A percentile compares a stretch with the other conserved stretches of the same genome.
These are phyloP conservation scores for Lepidium sativum DNA, from an alignment of 345 rosid species.

Conservation along the genomic window DNA sequence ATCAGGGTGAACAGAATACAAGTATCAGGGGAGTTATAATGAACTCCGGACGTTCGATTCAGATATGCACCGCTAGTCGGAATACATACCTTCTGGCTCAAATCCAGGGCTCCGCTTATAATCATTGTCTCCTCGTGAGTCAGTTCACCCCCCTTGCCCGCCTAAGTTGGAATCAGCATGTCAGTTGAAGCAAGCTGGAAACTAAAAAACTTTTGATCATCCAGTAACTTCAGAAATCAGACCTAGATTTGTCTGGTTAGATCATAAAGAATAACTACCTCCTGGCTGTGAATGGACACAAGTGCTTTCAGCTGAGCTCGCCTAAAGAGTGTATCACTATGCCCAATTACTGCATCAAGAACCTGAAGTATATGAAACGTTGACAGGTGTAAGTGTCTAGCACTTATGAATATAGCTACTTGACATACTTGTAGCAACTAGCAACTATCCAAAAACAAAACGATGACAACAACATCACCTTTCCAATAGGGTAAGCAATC, in stretches of 20 bases:
- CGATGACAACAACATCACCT: conserved; percentile 32
- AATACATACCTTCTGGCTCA: conserved; percentile 70
- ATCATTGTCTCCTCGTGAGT: conserved; percentile 95
- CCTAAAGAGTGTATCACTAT: conserved; percentile 58
- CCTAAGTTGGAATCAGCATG: conserved; percentile 41
- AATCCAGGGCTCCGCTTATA: conserved; percentile 93
- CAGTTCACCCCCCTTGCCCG: conserved; percentile 98
- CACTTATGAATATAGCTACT: conserved; percentile 4
- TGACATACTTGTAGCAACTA: background rate
- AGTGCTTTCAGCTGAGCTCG: conserved; percentile 83
- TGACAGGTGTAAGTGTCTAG: background rate
- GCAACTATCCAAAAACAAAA: conserved; percentile 2
- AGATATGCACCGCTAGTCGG: background rate
- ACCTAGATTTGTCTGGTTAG: background rate
- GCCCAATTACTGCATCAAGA: conserved; percentile 68
- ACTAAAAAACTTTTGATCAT: background rate
- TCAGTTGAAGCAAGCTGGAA: conserved; percentile 23
- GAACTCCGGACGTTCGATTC: background rate
- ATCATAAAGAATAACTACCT: conserved; percentile 37
- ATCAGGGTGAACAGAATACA: background rate
- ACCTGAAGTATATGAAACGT: conserved; percentile 34
- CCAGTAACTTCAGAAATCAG: conserved; percentile 12
- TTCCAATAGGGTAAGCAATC: conserved; percentile 71
- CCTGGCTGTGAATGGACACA: conserved; percentile 71
- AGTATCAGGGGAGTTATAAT: background rate